A percentile compares a stretch with the other conserved stretches of the same genome.
phyloP scores from a whole-genome alignment of 2,329 filamentous ascomycete species.

The Phaeophleospora eucalypticola region DNA sequence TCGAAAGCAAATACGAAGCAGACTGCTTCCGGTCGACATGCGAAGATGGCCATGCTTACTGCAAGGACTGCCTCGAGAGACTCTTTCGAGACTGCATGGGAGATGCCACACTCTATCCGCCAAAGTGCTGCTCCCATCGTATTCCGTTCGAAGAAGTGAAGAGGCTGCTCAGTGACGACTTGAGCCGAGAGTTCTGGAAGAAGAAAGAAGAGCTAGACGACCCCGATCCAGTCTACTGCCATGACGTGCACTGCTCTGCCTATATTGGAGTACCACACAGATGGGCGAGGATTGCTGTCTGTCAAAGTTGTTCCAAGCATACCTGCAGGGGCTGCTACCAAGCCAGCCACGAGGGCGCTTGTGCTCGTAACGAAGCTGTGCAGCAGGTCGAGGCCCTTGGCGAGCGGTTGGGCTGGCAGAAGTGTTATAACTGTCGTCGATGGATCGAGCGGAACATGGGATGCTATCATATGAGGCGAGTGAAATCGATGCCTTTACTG shows the following conservation, averaged over 20 bases:
- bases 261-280: conserved; percentile 2
- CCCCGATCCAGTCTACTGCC: conserved; percentile 11
- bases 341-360: conserved; percentile 1
- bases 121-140: conserved; percentile 7
- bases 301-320: neutral
- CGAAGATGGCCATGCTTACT: neutral
- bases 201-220: conserved; percentile 14
- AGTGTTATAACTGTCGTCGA: conserved; percentile 2
- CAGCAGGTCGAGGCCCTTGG: neutral
- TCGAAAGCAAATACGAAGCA: neutral
- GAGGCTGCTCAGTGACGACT: neutral
- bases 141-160: conserved; percentile 1
- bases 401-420: conserved; percentile 5
- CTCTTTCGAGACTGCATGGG: conserved; percentile 7
- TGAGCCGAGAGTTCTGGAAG: neutral
- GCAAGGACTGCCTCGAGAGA: conserved; percentile 8
- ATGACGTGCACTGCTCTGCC: conserved; percentile 5
- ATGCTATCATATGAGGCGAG: conserved; percentile 14
- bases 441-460: conserved; percentile 7
- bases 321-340: conserved; percentile 8
- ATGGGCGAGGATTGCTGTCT: neutral
- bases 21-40: conserved; percentile 1
- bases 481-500: no score
- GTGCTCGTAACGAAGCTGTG: neutral
- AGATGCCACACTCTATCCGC: conserved; percentile 9